Conservation (phyloP, 768 basidiomycete genomes). For the Tubosaeta sp. region DNA sequence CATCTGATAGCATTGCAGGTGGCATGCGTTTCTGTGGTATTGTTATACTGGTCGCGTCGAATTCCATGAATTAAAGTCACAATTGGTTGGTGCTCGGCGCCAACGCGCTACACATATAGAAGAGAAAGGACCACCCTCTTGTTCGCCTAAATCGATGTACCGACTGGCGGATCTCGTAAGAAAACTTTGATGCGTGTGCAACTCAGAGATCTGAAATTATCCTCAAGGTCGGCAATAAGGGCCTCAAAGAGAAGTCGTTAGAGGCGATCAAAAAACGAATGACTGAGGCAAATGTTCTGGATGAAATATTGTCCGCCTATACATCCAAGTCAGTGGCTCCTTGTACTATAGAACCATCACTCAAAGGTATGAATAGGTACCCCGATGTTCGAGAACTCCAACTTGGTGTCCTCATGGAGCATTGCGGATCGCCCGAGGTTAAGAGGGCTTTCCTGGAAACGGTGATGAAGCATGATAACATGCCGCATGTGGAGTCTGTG, state of each 20-base stretch:
- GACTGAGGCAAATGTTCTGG: conserved; percentile 17
- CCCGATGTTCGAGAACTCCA: too few relatives aligned
- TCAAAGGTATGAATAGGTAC: conserved; percentile 1
- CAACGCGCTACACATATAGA: too few relatives aligned
- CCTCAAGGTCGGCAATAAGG: conserved; percentile 13
- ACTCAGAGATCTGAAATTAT: not conserved
- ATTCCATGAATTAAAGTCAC: conserved; percentile 10
- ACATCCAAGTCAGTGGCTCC: conserved; percentile 17
- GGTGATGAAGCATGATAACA: too few relatives aligned
- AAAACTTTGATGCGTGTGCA: not conserved
- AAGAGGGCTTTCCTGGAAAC: too few relatives aligned
- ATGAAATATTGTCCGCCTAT: conserved; percentile 26
- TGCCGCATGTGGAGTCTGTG: too few relatives aligned
- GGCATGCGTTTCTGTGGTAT: conserved; percentile 16
- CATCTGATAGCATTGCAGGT: conserved; percentile 1
- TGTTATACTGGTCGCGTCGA: conserved; percentile 15
- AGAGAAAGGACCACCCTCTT: conserved; percentile 6
- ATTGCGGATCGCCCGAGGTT: too few relatives aligned
- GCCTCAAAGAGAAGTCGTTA: conserved; percentile 16
- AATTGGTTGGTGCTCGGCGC: not conserved
- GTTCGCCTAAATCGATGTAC: conserved; percentile 38
- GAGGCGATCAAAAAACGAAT: conserved; percentile 17
- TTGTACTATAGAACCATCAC: not conserved
- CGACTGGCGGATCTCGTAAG: conserved; percentile 30
- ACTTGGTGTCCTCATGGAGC: too few relatives aligned